Evolutionary conservation across 2,329 filamentous ascomycete genomes (phyloP), one percentile per base, ranked within the genome.

Genomic region (Torrubiella hemipterigena): DNA sequence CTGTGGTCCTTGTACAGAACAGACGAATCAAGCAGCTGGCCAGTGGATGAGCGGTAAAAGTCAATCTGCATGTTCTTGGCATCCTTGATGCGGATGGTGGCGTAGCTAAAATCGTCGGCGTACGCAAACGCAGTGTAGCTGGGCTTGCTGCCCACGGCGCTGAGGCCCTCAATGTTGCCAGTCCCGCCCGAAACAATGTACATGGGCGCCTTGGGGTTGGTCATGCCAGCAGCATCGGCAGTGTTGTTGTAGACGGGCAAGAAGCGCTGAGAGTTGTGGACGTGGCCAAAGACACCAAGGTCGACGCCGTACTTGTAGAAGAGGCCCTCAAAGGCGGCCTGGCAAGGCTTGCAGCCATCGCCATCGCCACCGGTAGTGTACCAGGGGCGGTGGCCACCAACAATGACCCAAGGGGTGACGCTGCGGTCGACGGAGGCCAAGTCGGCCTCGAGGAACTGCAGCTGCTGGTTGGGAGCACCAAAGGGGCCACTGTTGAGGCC

Each of bases 231-330:
- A 0, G 54, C 38, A 32, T 65, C 59, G 0, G 45, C 46, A 1
- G 43, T 45, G 38, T 45, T 42, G 35, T 59, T 53, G 46, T 48
- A 48, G 3, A 55, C 46, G 17, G 52, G 65, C 43, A 54, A 37
- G 40, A 71, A 68, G 2, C 70, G 61, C 50, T 74, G 67, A 17
- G 65, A 63, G 49, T 70, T 72, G 48, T 74, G 69, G 11, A 70
- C 65, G 42, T 75, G 69, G 3, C 69, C 70, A 39, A 72, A 69
- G 6, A 74, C 52, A 17, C 50, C 68, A 5, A 73, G 47, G 38
- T 75, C 70, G 14, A 75, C 69, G 17, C 67, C 68, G 44, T 73
- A 70, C 31, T 59, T 55, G 49, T 70, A 68, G 6, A 74, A 47
- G 4, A 73, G 44, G 1, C 52, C 49, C 50, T 75, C 69, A 35